phyloP scores from a whole-genome alignment of 805 yeast species.

The Wickerhamiella australiensis region DNA sequence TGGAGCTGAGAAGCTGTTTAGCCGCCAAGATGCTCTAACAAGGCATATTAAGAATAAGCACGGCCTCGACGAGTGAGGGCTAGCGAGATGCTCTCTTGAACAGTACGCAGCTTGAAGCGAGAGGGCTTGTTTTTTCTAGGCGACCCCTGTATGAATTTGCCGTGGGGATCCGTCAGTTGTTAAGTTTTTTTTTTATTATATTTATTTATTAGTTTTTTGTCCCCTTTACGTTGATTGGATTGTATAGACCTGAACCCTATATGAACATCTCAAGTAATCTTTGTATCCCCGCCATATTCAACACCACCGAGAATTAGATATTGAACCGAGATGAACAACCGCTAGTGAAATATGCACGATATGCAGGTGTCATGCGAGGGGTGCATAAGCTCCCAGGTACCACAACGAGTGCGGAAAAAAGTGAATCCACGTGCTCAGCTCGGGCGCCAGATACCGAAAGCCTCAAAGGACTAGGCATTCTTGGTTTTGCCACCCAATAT shows the following conservation, averaged over 20 bases:
- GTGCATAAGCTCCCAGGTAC: neutral
- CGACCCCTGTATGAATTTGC: neutral
- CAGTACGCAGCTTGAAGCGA: neutral
- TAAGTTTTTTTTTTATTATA: neutral
- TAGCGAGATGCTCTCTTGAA: too few species aligned
- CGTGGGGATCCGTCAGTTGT: neutral
- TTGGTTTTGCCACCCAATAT: neutral
- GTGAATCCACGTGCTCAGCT: neutral
- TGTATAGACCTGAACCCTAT: too few species aligned
- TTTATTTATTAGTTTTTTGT: neutral
- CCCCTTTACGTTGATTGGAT: too few species aligned
- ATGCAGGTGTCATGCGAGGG: neutral
- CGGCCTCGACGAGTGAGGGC: conserved; percentile 2
- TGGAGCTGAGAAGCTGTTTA: conserved; percentile 3
- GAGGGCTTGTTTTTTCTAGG: neutral
- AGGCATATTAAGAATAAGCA: conserved; percentile 10
- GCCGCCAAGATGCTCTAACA: conserved; percentile 9
- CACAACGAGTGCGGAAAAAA: neutral
- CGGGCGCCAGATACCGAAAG: neutral
- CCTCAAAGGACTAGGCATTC: neutral
- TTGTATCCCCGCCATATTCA: too few species aligned
- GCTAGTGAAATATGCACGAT: too few species aligned
- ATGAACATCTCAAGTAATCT: too few species aligned
- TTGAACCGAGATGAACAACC: too few species aligned
- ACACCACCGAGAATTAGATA: too few species aligned